Conservation (phyloP, 148 eudicot genomes). For the Amaranthus palmeri region DNA sequence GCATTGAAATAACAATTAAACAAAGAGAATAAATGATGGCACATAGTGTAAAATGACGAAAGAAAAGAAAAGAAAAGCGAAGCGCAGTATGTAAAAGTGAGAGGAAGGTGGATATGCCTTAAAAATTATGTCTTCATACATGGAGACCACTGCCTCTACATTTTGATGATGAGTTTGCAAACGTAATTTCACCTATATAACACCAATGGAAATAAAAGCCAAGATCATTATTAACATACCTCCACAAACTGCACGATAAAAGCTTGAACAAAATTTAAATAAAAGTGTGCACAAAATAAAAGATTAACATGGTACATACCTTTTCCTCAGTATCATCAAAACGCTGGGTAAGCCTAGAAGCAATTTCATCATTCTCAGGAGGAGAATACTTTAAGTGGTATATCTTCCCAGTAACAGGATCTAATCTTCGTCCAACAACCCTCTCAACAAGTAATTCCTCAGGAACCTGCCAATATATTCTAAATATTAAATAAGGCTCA, state of each 20-base stretch:
- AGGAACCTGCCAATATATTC: conserved; percentile 50
- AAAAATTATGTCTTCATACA: conserved; percentile 66
- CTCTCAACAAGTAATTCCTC: conserved; percentile 92
- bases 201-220: background rate
- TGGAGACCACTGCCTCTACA: conserved; percentile 82
- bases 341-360: conserved; percentile 86
- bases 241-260: background rate
- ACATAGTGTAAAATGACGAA: background rate
- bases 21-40: background rate
- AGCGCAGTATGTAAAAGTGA: background rate
- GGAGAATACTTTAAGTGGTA: conserved; percentile 91
- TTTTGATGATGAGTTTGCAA: conserved; percentile 88
- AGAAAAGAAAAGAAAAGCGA: background rate
- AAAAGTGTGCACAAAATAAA: background rate
- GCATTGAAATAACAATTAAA: background rate
- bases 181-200: conserved; percentile 75
- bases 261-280: background rate
- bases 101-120: conserved; percentile 40
- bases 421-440: conserved; percentile 94
- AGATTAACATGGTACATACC: conserved; percentile 25
- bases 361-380: conserved; percentile 97
- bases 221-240: background rate
- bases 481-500: background rate
- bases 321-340: conserved; percentile 98
- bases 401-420: conserved; percentile 93